Evolutionary conservation across 2,329 filamentous ascomycete species (phyloP), one percentile per base, ranked within the genome.

Genomic region (Pseudohalonectria lignicola): DNA sequence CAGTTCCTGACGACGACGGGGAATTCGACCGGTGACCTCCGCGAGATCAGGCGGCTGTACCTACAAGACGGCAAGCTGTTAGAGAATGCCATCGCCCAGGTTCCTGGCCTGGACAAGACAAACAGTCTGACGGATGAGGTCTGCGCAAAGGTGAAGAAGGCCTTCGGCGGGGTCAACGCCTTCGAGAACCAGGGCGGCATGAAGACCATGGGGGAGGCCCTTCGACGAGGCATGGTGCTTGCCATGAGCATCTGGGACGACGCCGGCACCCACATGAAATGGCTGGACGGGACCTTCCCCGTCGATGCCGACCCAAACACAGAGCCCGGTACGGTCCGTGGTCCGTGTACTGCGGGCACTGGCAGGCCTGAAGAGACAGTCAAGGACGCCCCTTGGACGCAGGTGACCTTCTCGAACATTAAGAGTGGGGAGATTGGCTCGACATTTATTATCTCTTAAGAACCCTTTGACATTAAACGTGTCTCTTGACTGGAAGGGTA

Each of bases 241-340:
- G 55, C 60, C 18, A 61, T 72, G 42, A 60, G 55, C 45, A 59
- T 73, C 37, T 72, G 68, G 68, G 65, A 64, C 52, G 65, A 68
- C 43, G 53, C 57, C 9, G 49, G 56, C 10, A 56, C 57, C 23
- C 65, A 60, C 37, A 71, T 73, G 69, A 57, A 61, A 26, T 72
- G 69, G 69, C 54, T 72, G 18, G 67, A 73, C 43, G 71, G 67
- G 66, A 62, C 56, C 43, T 74, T 67, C 55, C 72, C 72, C 18
- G 30, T 25, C 3, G 31, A 38, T 17, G 59, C 62, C 31, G 45
- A 56, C 29, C 43, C 57, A 8, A 52, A 53, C n/a, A 45, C 41
- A 0, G 61, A 60, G 11, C 39, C 33, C 5, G 64, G 67, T 45
- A 57, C 62, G 31, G 60, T 60, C 16, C 65, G 71, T 45, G 72